Evolutionary conservation across 257 asterid species (phyloP), one percentile per base, ranked within the genome.

Genomic region (Scutellaria baicalensis): DNA sequence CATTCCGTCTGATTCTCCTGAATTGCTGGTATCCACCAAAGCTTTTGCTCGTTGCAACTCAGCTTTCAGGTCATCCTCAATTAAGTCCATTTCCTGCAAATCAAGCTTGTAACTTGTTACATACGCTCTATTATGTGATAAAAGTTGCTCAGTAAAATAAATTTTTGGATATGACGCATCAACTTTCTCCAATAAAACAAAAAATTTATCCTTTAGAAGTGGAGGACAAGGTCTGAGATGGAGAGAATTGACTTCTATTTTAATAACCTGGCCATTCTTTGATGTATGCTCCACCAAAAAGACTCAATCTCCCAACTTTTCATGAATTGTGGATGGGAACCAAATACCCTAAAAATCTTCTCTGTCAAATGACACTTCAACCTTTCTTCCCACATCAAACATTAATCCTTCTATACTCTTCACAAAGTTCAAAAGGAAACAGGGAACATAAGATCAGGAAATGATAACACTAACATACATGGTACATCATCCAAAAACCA

Each of bases 181-280:
- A 54, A 92, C 96, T 56, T 90, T 88, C 52, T 88, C 95, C 75
- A 79, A 70, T 72, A 90, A 70, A 63, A 51, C 61, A 71, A 82
- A 88, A 18, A 61, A 71, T 48, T 73, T 85, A 39, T 66, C 81
- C 75, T 83, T 81, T 42, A 90, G 83, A 69, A 16, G 80, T 8
- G 97, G 97, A 18, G 97, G 95, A 64, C 79, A 78, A 59, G 98
- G 98, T 33, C 96, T 85, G 64, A 92, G 77, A 66, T 82, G 91
- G 64, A 54, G 52, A 49, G 77, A 71, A 77, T 82, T 87, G 52
- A 88, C 75, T 3, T 57, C 67, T 72, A 59, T 78, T 72, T 72
- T 77, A 52, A 9, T 16, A 40, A 42, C 17, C 43, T n/a, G 59
- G 9, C 72, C 78, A 23, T 60, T 59, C 4, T 64, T 50, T 60